Evolutionary conservation across 2,329 filamentous ascomycete species (phyloP), one percentile per base, ranked within the genome.

Genomic region (Fusarium duplospermum): DNA sequence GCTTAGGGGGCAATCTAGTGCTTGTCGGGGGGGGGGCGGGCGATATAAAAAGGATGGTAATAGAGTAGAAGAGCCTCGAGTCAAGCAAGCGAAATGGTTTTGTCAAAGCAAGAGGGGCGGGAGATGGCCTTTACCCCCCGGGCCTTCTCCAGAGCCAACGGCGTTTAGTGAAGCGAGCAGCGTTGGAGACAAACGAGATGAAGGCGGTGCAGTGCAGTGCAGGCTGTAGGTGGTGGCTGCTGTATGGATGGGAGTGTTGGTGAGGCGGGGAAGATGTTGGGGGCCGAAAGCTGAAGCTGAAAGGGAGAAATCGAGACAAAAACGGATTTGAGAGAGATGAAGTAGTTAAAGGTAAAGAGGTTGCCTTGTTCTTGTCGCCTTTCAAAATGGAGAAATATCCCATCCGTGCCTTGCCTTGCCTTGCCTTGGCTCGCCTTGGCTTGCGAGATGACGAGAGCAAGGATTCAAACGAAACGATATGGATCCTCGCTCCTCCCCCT

Each of bases 181-280:
- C 66, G 66, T 69, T 59, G 64, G 62, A 63, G 38, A 38, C 67
- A 60, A 67, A 69, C 71, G 71, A 69, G 69, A 73, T 73, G 61
- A 73, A 71, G 69, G 70, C 65, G 54, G 67, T 54, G 68, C 66
- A 66, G 47, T 68, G 70, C 65, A 50, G 67, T 54, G 68, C 66
- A 66, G 47, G 57, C 42, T 73, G 73, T 33, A 33, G 31, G 31
- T 33, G 40, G 40, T 22, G 40, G 40, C 40, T 45, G 20, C 40
- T 47, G 42, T 47, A 50, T 50, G 45, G 45, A 50, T 50, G 22
- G 13, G 42, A 18, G 22, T 13, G 31, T 11, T 50, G 45, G 66
- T 71, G 69, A 70, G 57, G 69, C 67, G 75, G 73, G 71, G 67
- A 42, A 42, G 40, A 14, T 47, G 59, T 66, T 63, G 60, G 72